A percentile compares a stretch with the other conserved stretches of the same genome.
Conservation (phyloP, 75 land plant species). For the Cryptomeria japonica region DNA sequence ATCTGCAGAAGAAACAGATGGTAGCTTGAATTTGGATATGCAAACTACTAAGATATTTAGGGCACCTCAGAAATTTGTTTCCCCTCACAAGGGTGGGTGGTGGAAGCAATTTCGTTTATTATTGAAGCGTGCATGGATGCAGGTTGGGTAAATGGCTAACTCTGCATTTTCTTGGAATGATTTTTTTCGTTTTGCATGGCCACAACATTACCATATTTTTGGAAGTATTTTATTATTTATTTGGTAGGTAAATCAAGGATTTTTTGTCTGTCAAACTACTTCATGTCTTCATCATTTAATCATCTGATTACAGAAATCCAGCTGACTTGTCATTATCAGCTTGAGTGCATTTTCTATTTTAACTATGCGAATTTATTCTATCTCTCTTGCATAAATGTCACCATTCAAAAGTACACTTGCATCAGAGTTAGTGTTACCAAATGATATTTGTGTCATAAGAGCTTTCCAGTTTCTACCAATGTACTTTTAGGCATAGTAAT, state of each 20-base stretch:
- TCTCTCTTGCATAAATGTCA: neutral
- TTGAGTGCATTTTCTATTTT: neutral
- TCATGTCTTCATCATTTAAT: neutral
- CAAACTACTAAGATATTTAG: neutral
- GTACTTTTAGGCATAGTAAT: neutral
- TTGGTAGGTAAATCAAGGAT: neutral
- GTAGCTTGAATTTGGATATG: neutral
- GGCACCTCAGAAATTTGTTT: slow-evolving; percentile 15
- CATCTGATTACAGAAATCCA: neutral
- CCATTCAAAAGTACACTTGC: neutral
- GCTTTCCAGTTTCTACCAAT: no score
- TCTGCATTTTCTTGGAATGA: slow-evolving; percentile 2
- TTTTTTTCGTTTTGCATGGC: neutral
- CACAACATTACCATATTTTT: neutral
- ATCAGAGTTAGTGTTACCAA: neutral
- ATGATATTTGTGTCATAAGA: neutral
- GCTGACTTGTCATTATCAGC: neutral
- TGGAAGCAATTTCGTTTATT: slow-evolving; percentile 88
- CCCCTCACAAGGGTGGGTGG: slow-evolving; percentile 63
- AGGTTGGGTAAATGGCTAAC: slow-evolving; percentile 41
- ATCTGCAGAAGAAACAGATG: slow-evolving; percentile 11
- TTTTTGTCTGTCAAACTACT: neutral
- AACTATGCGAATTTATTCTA: neutral
- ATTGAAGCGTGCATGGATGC: slow-evolving; percentile 97
- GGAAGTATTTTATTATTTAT: neutral